Base-by-base conservation (phyloP, 257 asterid species). In the Fraxinus anomala region DNA sequence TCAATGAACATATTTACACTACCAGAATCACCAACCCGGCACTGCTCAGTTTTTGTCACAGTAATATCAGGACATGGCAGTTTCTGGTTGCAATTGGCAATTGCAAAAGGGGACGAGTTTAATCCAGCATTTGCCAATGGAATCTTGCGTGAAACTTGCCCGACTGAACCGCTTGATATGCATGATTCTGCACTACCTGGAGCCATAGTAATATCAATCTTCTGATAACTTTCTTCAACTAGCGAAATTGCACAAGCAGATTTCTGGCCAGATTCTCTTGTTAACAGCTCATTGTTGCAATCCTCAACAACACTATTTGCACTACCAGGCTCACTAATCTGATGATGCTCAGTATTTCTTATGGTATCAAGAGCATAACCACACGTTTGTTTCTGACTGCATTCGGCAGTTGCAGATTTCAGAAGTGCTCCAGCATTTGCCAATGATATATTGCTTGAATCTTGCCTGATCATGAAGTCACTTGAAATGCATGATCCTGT, bases 231-330 rank as follows among this genome's bases (percentile, higher is more conserved):
- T 28, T 78, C 84, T 56, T 81, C 78, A 61, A 70, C 59, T 17
- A 82, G 70, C 66, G 72, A 80, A 54, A 73, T 80, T 75, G 78
- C 77, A 84, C 78, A 77, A 67, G 81, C 69, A 12, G 75, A 70
- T 51, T 77, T 78, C 67, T 37, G 75, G 36, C 73, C 65, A 10
- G 84, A 73, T 77, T 85, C 82, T 54, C 78, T 84, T 10, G 23
- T 79, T 54, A 83, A 69, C 26, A 70, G 80, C 77, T 81, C 86
- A 30, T 72, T 68, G 76, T 73, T 85, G 71, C 85, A 83, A 73
- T 89, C 91, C 80, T 88, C 89, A 17, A 85, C 89, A 26, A 68
- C 44, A 70, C 89, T 83, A 82, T 75, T 77, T 73, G 90, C 77
- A 36, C 94, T 85, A 56, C 87, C 84, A 23, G 80, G 44, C 73